phyloP scores from a whole-genome alignment of 2,329 filamentous ascomycete species.

The Alternaria burnsii region DNA sequence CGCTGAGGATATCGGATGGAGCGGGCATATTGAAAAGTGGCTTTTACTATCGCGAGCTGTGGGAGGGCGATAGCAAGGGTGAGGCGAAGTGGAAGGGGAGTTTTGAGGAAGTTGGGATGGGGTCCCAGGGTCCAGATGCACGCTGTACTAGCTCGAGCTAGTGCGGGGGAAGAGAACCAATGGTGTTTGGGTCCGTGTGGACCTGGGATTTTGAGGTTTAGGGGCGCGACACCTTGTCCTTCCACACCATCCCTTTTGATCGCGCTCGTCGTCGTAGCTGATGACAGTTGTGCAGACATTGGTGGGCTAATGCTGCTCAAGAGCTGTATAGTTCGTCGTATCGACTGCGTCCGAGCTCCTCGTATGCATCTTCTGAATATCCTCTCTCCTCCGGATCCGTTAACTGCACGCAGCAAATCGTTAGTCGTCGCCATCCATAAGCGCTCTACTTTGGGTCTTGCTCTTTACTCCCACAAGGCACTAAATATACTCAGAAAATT shows the following conservation, averaged over 20 bases:
- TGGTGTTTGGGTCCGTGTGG: neutral
- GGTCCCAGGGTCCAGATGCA: constrained; percentile 5
- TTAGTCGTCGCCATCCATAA: neutral
- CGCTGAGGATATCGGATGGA: constrained; percentile 41
- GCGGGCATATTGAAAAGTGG: constrained; percentile 31
- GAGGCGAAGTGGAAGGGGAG: neutral
- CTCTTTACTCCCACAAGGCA: neutral
- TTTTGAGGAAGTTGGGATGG: constrained; percentile 26
- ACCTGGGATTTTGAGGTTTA: neutral
- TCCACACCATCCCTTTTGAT: neutral
- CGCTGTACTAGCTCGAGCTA: neutral
- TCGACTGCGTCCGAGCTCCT: neutral
- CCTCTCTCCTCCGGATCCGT: no score
- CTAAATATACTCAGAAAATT: neutral
- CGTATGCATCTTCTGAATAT: no score
- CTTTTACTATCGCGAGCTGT: neutral
- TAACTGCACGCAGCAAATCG: no score
- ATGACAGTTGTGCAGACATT: neutral
- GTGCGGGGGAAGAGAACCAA: constrained; percentile 14
- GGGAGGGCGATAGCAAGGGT: neutral
- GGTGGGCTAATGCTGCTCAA: neutral
- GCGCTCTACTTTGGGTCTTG: neutral
- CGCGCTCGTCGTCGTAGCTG: neutral
- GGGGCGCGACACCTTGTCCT: neutral
- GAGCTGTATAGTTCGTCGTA: neutral